A percentile compares a stretch with the other conserved stretches of the same genome.
Evolutionary conservation across 345 rosid species (phyloP).

Genomic region (Rhodamnia argentea): DNA sequence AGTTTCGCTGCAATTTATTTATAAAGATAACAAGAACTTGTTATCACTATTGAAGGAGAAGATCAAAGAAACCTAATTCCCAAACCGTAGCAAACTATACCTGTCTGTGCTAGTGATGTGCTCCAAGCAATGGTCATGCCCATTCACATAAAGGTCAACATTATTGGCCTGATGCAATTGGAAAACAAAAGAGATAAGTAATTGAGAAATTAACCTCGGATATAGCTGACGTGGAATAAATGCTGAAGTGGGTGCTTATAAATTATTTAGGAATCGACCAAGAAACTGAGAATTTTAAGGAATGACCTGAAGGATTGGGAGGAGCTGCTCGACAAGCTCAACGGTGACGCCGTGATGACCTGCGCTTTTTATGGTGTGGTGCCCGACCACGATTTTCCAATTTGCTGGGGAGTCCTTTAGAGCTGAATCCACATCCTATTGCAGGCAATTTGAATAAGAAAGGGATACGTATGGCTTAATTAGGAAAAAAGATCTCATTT

Average conservation of each 20-base stretch:
- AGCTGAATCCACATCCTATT: slow-evolving; percentile 28
- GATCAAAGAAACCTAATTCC: background rate
- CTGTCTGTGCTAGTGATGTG: slow-evolving; percentile 53
- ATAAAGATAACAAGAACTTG: background rate
- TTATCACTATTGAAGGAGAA: background rate
- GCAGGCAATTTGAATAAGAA: background rate
- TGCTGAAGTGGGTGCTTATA: background rate
- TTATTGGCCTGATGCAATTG: slow-evolving; percentile 22
- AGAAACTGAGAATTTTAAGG: background rate
- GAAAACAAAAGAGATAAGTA: background rate
- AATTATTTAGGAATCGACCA: background rate
- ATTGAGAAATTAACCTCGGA: background rate
- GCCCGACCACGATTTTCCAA: slow-evolving; percentile 84
- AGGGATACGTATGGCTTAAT: background rate
- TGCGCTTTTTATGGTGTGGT: slow-evolving; percentile 63
- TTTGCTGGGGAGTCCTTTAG: slow-evolving; percentile 12
- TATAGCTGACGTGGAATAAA: background rate
- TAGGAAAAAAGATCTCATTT: background rate
- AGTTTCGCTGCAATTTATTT: slow-evolving; percentile 19
- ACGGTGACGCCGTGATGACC: slow-evolving; percentile 57
- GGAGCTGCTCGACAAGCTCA: slow-evolving; percentile 37
- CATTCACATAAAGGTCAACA: slow-evolving; percentile 67
- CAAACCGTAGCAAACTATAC: slow-evolving; percentile 5
- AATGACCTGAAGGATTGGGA: slow-evolving; percentile 56
- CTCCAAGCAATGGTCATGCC: slow-evolving; percentile 83